Conservation (phyloP, 2,329 filamentous ascomycete species). For the Anisogramma anomala region DNA sequence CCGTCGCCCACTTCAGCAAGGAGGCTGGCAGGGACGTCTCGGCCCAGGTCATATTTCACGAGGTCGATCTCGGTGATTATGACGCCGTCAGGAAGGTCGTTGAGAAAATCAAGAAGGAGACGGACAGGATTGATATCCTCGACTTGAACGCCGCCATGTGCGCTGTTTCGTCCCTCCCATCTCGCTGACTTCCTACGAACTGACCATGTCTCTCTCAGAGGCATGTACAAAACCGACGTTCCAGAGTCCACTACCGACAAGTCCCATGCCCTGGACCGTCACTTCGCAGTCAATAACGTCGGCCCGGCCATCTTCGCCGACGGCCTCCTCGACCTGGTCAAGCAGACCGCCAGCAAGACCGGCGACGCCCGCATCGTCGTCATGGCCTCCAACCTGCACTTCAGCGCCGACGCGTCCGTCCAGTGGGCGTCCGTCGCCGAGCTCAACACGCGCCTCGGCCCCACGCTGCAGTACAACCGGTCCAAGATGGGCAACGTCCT, state of each 20-base stretch:
- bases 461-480: background rate
- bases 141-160: background rate
- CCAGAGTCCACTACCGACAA: background rate
- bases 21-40: background rate
- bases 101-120: background rate
- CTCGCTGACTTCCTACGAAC: background rate
- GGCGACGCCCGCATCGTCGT: background rate
- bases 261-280: background rate
- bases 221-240: background rate
- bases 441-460: background rate
- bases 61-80: background rate
- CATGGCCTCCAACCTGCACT: background rate
- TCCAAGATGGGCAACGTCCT: background rate
- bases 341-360: background rate
- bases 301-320: background rate
- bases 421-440: background rate
- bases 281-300: background rate
- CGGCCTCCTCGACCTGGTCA: background rate
- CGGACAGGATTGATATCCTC: background rate
- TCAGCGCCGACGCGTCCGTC: background rate
- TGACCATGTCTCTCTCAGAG: background rate
- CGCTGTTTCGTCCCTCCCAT: background rate
- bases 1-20: background rate
- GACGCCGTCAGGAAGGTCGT: background rate
- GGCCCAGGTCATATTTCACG: background rate